Evolutionary conservation across 768 basidiomycete genomes (phyloP).

Genomic region (Podaxis pistillaris): DNA sequence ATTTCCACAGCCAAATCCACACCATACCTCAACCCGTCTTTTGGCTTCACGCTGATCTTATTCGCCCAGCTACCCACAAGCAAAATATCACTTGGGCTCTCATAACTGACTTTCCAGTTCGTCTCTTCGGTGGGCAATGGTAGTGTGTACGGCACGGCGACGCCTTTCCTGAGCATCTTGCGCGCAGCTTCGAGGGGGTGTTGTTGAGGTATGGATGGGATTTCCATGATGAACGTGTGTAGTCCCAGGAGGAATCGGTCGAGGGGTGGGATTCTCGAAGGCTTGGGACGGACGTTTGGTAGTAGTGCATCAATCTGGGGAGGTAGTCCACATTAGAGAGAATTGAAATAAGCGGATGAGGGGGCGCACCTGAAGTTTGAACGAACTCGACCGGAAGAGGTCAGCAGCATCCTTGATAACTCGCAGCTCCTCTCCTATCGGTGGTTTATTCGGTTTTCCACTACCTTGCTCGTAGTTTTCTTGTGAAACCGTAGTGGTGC

Average conservation of each 20-base stretch:
- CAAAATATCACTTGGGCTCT: slow-evolving; percentile 71
- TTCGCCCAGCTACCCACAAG: slow-evolving; percentile 89
- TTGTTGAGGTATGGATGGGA: slow-evolving; percentile 55
- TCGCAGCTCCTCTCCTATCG: slow-evolving; percentile 69
- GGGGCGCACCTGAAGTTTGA: slow-evolving; percentile 75
- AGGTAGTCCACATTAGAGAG: slow-evolving; percentile 4
- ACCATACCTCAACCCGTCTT: slow-evolving; percentile 60
- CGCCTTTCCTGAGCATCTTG: slow-evolving; percentile 46
- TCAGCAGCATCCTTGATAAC: slow-evolving; percentile 72
- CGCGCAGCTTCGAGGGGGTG: slow-evolving; percentile 69
- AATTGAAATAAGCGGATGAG: background rate
- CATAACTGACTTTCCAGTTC: slow-evolving; percentile 87
- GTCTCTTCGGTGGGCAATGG: slow-evolving; percentile 75
- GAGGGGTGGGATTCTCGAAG: slow-evolving; percentile 51
- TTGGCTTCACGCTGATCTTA: slow-evolving; percentile 68
- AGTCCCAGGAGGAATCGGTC: slow-evolving; percentile 69
- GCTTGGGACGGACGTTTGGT: slow-evolving; percentile 71
- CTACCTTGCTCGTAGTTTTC: slow-evolving; percentile 12
- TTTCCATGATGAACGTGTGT: slow-evolving; percentile 58
- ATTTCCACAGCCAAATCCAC: slow-evolving; percentile 87
- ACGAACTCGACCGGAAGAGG: slow-evolving; percentile 73
- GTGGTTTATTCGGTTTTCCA: slow-evolving; percentile 46
- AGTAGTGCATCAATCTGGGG: slow-evolving; percentile 76
- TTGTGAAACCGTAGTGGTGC: background rate
- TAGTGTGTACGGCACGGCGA: slow-evolving; percentile 66